Evolutionary conservation across 1,139 yeast genomes (phyloP).

Genomic region (Lodderomyces margitis): DNA sequence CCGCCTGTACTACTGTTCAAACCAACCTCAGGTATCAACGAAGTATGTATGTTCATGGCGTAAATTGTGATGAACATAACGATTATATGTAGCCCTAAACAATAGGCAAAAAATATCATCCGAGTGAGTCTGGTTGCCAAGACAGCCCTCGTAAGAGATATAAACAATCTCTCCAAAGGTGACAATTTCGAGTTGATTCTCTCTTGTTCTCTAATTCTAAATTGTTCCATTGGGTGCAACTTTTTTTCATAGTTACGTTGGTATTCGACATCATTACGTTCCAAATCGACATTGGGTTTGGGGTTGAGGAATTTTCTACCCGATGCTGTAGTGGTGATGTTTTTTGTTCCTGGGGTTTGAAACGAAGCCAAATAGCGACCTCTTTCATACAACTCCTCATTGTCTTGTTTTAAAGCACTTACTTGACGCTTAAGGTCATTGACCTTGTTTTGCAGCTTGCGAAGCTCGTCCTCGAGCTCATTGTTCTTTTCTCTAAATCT

Average conservation of each 20-base stretch:
- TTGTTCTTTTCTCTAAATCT: constrained; percentile 77
- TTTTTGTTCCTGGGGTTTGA: constrained; percentile 17
- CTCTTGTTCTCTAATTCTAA: constrained; percentile 75
- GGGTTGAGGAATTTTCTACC: constrained; percentile 30
- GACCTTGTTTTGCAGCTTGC: constrained; percentile 53
- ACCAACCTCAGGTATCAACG: constrained; percentile 51
- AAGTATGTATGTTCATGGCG: constrained; percentile 49
- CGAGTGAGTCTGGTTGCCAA: constrained; percentile 73
- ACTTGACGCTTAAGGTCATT: constrained; percentile 66
- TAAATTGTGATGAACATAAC: constrained; percentile 67
- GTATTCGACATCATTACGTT: constrained; percentile 46
- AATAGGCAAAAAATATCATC: constrained; percentile 70
- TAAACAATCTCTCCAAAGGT: constrained; percentile 76
- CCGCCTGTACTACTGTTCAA: constrained; percentile 50
- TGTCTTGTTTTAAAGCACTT: constrained; percentile 64
- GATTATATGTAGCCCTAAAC: constrained; percentile 70
- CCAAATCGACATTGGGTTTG: constrained; percentile 44
- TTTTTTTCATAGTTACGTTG: constrained; percentile 71
- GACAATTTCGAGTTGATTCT: constrained; percentile 71
- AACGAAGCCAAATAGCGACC: constrained; percentile 70
- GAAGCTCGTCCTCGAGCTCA: constrained; percentile 80
- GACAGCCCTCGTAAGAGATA: constrained; percentile 69
- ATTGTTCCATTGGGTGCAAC: constrained; percentile 80
- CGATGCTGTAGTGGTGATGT: constrained; percentile 17
- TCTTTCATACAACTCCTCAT: constrained; percentile 76